Conservation (phyloP, 148 eudicot species). For the Camellia lanceoleosa region DNA sequence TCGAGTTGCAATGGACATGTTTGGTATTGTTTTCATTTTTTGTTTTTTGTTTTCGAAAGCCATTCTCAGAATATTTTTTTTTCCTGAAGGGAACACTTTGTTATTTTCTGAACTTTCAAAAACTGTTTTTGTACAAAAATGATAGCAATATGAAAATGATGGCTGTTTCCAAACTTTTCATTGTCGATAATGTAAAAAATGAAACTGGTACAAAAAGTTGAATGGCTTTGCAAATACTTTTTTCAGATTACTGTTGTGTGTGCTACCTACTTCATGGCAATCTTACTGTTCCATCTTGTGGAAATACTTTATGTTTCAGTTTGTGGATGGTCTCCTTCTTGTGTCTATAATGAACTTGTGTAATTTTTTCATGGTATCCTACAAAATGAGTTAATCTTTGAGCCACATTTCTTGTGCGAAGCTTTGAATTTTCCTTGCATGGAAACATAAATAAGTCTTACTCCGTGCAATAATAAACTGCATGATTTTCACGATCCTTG, state of each 20-base stretch:
- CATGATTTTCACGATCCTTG: neutral
- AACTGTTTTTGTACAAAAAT: too few species aligned
- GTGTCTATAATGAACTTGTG: neutral
- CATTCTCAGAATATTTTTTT: too few species aligned
- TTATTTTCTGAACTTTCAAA: too few species aligned
- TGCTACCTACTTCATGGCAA: neutral
- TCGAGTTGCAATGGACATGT: neutral
- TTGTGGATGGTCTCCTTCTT: neutral
- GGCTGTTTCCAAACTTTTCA: too few species aligned
- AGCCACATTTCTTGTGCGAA: neutral
- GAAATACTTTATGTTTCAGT: neutral
- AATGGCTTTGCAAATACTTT: neutral
- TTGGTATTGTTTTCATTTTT: too few species aligned
- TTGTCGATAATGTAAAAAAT: too few species aligned
- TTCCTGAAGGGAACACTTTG: too few species aligned
- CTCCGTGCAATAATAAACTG: neutral
- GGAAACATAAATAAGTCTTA: neutral
- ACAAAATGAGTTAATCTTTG: slow-evolving; percentile 1
- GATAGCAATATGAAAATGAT: too few species aligned
- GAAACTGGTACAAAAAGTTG: too few species aligned
- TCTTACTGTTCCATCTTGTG: neutral
- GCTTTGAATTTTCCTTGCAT: neutral
- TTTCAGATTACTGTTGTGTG: neutral
- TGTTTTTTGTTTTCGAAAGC: too few species aligned
- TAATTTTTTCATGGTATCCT: neutral